Base-by-base conservation (phyloP, 306 rosid species). In the Trichosanthes cucumerina region DNA sequence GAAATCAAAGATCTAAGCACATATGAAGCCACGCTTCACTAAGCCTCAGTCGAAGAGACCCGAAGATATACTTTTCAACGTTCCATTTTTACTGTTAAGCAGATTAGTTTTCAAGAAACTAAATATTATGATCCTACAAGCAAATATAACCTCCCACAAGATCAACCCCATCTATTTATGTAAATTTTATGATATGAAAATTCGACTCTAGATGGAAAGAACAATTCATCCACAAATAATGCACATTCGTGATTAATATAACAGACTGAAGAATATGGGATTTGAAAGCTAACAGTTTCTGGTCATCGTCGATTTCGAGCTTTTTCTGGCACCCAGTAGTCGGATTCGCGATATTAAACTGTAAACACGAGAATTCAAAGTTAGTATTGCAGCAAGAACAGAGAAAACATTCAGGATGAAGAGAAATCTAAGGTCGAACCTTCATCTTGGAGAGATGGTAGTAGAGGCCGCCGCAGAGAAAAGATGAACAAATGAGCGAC, bases 291-390 rank as follows among this genome's bases (percentile, higher is more conserved):
- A 53, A 88, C 91, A 88, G 91, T 41, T 88, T 88, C 81, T 88
- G 91, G 70, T 88, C 91, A 82, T 88, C 91, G 54, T 88, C 91
- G 70, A 88, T 88, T 74, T 88, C 91, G 9, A 88, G 86, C 85
- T 88, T 88, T 86, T 86, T 88, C 84, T 88, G 91, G 85, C 91
- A 88, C 34, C 91, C 91, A 41, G 89, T 88, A 49, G 89, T 88
- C 43, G 91, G 91, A 79, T 88, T 86, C 15, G 91, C 91, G 77
- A 88, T 88, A 79, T 88, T 88, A 66, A 86, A 88, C 91, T 88
- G 86, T 34, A 76, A 75, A 74, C 6, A 75, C 38, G 47, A 24
- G 9, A 52, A 58, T 5, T 24, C 7, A 16, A 12, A 19, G 1
- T 31, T 9, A 23, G 53, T 44, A 28, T 54, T 65, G 9, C 0